A percentile compares a stretch with the other conserved stretches of the same genome.
phyloP scores from a whole-genome alignment of 495 filamentous ascomycete genomes.

The Penicillium nucicola region DNA sequence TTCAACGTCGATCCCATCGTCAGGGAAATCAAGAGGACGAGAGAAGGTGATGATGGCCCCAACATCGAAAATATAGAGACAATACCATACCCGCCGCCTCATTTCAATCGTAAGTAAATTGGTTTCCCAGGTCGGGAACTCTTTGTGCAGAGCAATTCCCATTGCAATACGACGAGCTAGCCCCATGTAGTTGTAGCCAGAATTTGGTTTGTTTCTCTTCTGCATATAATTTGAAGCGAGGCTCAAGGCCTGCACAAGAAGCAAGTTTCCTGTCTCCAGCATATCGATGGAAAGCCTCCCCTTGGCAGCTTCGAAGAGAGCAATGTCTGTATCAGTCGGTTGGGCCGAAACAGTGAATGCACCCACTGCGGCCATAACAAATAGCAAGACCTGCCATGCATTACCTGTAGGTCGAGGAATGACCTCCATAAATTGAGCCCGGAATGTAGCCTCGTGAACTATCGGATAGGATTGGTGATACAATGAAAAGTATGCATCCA shows the following conservation, averaged over 20 bases:
- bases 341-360: constrained; percentile 8
- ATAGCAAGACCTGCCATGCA: constrained; percentile 17
- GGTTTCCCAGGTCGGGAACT: constrained; percentile 8
- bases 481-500: constrained; percentile 16
- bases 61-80: constrained; percentile 19
- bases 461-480: constrained; percentile 19
- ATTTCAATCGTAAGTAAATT: constrained; percentile 10
- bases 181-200: constrained; percentile 20
- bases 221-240: constrained; percentile 18
- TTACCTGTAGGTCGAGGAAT: constrained; percentile 13
- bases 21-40: constrained; percentile 17
- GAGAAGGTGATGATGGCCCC: constrained; percentile 19
- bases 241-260: constrained; percentile 16
- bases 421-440: constrained; percentile 19
- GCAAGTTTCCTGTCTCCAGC: constrained; percentile 15
- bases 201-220: constrained; percentile 22
- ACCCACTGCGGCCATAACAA: constrained; percentile 13
- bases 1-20: constrained; percentile 13
- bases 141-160: constrained; percentile 21
- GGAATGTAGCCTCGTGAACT: constrained; percentile 21
- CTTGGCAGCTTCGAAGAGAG: constrained; percentile 18
- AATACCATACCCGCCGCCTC: constrained; percentile 16
- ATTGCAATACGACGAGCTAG: constrained; percentile 20
- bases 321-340: constrained; percentile 8
- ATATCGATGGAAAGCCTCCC: constrained; percentile 17